Evolutionary conservation across 805 yeast species (phyloP).

Genomic region (Starmerella cellae): DNA sequence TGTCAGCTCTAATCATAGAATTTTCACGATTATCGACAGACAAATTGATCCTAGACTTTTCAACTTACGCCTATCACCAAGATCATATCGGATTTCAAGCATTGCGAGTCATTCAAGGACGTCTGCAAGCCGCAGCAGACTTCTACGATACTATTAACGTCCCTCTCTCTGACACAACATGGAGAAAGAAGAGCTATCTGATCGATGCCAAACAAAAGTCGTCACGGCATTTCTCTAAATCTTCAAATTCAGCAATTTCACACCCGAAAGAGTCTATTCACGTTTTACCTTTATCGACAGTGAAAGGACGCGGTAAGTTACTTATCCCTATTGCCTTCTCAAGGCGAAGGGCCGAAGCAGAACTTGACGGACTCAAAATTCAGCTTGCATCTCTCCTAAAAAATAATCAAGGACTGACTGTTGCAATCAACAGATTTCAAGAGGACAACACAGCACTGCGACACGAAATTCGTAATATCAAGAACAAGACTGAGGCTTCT

Average conservation of each 20-base stretch:
- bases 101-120: slow-evolving; percentile 2
- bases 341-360: no score
- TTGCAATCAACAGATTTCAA: slow-evolving; percentile 5
- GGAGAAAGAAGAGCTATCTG: no score
- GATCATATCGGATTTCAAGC: background rate
- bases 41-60: slow-evolving; percentile 10
- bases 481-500: background rate
- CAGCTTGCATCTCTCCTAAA: background rate
- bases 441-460: slow-evolving; percentile 12
- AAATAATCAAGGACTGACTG: background rate
- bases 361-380: background rate
- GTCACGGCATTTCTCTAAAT: no score
- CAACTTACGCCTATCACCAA: background rate
- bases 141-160: slow-evolving; percentile 1
- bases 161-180: background rate
- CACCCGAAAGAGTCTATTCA: no score
- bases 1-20: background rate
- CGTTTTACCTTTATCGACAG: no score
- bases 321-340: no score
- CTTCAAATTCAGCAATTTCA: no score
- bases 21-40: slow-evolving; percentile 8
- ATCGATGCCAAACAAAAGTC: no score
- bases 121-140: slow-evolving; percentile 2
- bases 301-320: no score
- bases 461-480: slow-evolving; percentile 1